Conservation (phyloP, 345 rosid genomes). For the Camelina hispida region DNA sequence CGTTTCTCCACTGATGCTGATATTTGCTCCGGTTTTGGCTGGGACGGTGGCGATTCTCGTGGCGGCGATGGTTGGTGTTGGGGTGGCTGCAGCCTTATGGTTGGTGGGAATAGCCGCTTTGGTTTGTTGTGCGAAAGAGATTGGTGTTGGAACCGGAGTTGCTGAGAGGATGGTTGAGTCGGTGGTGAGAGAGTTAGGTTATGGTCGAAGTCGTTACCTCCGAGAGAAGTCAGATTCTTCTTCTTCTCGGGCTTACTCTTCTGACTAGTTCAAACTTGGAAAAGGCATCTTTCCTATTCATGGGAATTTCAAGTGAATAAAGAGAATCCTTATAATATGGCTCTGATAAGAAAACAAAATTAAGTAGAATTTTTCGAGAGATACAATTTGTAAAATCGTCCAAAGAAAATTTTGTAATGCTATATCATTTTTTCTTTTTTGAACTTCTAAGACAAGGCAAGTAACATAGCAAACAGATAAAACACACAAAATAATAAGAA, state of each 20-base stretch:
- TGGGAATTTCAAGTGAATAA: not conserved
- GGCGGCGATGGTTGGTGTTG: constrained; percentile 46
- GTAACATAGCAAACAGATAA: not conserved
- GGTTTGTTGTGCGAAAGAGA: constrained; percentile 42
- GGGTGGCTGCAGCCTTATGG: constrained; percentile 46
- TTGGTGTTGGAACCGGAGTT: constrained; percentile 27
- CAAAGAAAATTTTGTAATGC: not conserved
- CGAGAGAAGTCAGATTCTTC: constrained; percentile 21
- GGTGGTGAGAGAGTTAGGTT: constrained; percentile 28
- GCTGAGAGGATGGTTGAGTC: constrained; percentile 38
- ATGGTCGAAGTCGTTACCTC: constrained; percentile 21
- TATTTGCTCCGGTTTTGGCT: constrained; percentile 50
- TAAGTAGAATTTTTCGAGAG: not conserved
- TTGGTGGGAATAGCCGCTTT: constrained; percentile 45
- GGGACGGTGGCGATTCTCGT: constrained; percentile 34
- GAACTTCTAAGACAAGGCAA: not conserved
- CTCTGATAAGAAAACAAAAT: not conserved
- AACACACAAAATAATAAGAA: not conserved
- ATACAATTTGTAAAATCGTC: not conserved
- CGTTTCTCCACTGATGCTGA: constrained; percentile 48
- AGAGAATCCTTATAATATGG: not conserved
- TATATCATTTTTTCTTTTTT: not conserved
- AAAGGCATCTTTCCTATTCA: not conserved
- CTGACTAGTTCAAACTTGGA: constrained; percentile 8
- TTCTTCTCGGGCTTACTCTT: not conserved